phyloP scores from a whole-genome alignment of 108 stramenopile species.

The Conticribra weissflogii region DNA sequence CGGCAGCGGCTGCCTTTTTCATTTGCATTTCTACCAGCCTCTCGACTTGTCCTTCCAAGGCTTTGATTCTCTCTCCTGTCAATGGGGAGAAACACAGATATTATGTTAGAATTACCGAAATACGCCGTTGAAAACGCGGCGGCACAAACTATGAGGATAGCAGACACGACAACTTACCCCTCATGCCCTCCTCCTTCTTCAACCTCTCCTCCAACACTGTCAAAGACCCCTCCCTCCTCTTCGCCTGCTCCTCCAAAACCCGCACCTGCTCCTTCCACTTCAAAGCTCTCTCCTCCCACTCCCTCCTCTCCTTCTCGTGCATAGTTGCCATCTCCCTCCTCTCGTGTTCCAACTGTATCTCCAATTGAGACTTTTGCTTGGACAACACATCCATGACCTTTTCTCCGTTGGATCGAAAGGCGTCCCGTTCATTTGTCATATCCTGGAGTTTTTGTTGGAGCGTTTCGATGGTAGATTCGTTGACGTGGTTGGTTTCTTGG shows the following conservation, averaged over 20 bases:
- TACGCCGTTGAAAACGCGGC: too few relatives aligned
- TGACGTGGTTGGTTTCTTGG: constrained; percentile 26
- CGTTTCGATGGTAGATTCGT: constrained; percentile 23
- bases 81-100: too few relatives aligned
- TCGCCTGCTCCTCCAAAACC: not conserved
- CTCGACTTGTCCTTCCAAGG: not conserved
- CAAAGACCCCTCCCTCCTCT: not conserved
- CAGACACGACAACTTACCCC: too few relatives aligned
- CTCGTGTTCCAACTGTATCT: constrained; percentile 18
- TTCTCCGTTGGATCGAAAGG: constrained; percentile 28
- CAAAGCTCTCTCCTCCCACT: constrained; percentile 24
- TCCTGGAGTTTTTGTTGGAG: constrained; percentile 15
- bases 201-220: not conserved
- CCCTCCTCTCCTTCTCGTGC: constrained; percentile 26
- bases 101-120: too few relatives aligned
- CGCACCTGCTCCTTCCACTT: not conserved
- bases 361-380: constrained; percentile 17
- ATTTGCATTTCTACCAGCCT: not conserved
- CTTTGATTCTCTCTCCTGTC: not conserved
- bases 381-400: constrained; percentile 15
- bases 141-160: too few relatives aligned
- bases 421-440: constrained; percentile 20
- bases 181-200: not conserved
- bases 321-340: constrained; percentile 21
- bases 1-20: not conserved